phyloP scores from a whole-genome alignment of 805 yeast species.

The Wickerhamiella cacticola region DNA sequence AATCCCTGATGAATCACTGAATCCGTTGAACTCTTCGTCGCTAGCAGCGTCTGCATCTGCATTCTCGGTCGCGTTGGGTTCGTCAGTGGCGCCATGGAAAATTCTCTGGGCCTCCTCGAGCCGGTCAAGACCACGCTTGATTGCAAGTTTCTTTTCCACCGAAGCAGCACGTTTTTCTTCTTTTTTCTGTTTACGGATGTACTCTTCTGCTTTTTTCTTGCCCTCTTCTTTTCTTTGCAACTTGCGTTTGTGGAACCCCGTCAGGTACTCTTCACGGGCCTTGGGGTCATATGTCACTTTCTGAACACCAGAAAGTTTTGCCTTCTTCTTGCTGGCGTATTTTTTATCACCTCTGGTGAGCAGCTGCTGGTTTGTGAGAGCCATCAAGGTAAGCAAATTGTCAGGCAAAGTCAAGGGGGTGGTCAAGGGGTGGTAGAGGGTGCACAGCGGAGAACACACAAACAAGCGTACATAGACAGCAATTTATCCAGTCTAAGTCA shows the following conservation, averaged over 20 bases:
- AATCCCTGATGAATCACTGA: conserved; percentile 34
- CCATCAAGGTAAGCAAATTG: conserved; percentile 4
- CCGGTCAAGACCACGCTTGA: conserved; percentile 38
- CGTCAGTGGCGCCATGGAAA: conserved; percentile 25
- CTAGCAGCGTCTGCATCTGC: conserved; percentile 20
- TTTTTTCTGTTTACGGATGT: conserved; percentile 55
- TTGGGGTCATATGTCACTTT: conserved; percentile 78
- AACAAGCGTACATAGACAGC: too few species aligned
- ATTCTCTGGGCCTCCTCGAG: conserved; percentile 42
- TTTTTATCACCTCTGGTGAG: conserved; percentile 72
- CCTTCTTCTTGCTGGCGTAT: conserved; percentile 54
- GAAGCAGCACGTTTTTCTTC: conserved; percentile 64
- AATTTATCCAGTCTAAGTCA: neutral
- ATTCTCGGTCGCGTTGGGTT: conserved; percentile 16
- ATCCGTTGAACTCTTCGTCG: conserved; percentile 34
- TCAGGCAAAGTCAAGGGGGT: too few species aligned
- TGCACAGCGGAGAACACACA: too few species aligned
- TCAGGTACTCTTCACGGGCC: conserved; percentile 55
- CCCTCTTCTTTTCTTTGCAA: conserved; percentile 81
- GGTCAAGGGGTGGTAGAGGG: too few species aligned
- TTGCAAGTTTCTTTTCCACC: conserved; percentile 51
- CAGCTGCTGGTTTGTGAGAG: conserved; percentile 54
- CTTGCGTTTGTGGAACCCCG: conserved; percentile 94
- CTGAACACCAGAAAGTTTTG: conserved; percentile 43
- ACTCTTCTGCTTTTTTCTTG: conserved; percentile 59